Percentiles rank a stretch among this genome's conserved stretches.
Conservation (phyloP, 768 basidiomycete species). For the Tulasnella sp. region DNA sequence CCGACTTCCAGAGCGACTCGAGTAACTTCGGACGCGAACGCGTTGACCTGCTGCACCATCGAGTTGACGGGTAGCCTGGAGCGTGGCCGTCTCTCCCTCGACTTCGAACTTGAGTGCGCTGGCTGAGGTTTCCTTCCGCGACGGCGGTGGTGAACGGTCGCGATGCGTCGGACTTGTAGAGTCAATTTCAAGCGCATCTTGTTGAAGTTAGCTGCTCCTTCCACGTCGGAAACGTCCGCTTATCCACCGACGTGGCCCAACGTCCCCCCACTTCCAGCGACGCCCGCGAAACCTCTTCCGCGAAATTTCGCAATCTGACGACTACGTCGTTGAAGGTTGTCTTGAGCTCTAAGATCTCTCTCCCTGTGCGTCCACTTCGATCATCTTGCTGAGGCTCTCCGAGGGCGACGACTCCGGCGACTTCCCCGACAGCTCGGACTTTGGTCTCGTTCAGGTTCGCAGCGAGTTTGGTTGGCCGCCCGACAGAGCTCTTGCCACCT, state of each 20-base stretch:
- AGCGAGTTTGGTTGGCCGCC: slow-evolving; percentile 90
- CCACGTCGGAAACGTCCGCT: background rate
- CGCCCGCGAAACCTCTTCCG: slow-evolving; percentile 64
- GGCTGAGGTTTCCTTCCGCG: slow-evolving; percentile 37
- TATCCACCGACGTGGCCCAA: slow-evolving; percentile 53
- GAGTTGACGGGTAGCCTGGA: slow-evolving; percentile 40
- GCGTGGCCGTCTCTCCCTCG: slow-evolving; percentile 40
- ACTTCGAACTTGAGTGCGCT: slow-evolving; percentile 40
- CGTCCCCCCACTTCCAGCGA: slow-evolving; percentile 85
- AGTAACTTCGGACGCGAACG: slow-evolving; percentile 39
- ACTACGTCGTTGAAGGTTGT: slow-evolving; percentile 63
- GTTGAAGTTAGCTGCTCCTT: slow-evolving; percentile 49
- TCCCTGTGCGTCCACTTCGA: slow-evolving; percentile 88
- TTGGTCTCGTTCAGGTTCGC: slow-evolving; percentile 76
- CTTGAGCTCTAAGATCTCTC: slow-evolving; percentile 58
- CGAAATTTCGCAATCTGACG: slow-evolving; percentile 26
- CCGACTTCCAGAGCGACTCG: slow-evolving; percentile 36
- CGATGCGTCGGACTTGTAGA: slow-evolving; percentile 37
- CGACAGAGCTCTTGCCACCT: slow-evolving; percentile 83
- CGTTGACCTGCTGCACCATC: slow-evolving; percentile 38
- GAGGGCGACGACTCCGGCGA: slow-evolving; percentile 65
- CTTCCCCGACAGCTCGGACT: slow-evolving; percentile 86
- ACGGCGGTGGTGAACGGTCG: slow-evolving; percentile 36
- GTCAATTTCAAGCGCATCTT: slow-evolving; percentile 37
- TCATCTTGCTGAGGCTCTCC: slow-evolving; percentile 78